Conservation (phyloP, 2,329 filamentous ascomycete genomes). For the Zymoseptoria crescenta region DNA sequence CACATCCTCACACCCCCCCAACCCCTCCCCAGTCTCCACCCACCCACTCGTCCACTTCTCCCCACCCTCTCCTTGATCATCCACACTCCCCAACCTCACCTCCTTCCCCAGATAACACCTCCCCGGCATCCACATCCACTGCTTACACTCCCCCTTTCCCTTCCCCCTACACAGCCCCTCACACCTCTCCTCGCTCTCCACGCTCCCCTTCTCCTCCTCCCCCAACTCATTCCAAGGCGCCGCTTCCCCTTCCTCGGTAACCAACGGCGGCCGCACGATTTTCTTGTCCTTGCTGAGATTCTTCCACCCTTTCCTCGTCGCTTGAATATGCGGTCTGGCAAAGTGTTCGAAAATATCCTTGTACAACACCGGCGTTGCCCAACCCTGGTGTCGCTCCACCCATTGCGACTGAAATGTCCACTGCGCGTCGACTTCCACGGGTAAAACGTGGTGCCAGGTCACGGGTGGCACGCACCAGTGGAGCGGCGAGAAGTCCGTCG, state of each 20-base stretch:
- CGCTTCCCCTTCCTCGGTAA: conserved; percentile 5
- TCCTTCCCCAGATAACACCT: conserved; percentile 28
- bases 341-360: conserved; percentile 29
- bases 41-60: conserved; percentile 29
- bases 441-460: conserved; percentile 31
- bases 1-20: not conserved
- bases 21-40: conserved; percentile 10
- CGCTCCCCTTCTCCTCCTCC: conserved; percentile 24
- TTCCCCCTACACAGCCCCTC: not conserved
- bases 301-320: conserved; percentile 28
- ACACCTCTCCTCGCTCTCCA: not conserved
- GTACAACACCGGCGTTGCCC: conserved; percentile 27
- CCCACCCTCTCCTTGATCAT: conserved; percentile 7
- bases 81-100: conserved; percentile 26
- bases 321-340: conserved; percentile 24
- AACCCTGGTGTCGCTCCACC: conserved; percentile 22
- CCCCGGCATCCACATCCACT: conserved; percentile 30
- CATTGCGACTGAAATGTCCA: conserved; percentile 29
- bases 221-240: conserved; percentile 13
- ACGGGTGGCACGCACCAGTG: conserved; percentile 40
- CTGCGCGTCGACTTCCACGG: conserved; percentile 23
- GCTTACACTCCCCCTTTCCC: conserved; percentile 23
- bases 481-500: conserved; percentile 35
- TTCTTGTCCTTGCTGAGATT: conserved; percentile 26
- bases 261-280: conserved; percentile 17